Conservation (phyloP, 768 basidiomycete species). For the Crassisporium funariophilum region DNA sequence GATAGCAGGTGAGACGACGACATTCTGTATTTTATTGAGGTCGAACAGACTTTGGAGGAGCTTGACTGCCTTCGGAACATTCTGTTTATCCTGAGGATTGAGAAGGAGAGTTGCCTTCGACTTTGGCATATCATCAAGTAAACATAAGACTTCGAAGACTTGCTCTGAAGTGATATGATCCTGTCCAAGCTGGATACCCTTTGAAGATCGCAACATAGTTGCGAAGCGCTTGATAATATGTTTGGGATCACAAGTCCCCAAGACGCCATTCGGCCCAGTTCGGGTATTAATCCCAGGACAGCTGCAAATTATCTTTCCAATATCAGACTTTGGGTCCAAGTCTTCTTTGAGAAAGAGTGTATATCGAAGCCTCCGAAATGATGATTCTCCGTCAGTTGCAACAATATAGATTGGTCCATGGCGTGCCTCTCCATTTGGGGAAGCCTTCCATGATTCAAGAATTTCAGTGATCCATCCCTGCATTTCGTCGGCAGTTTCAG, state of each 20-base stretch:
- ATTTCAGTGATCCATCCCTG: slow-evolving; percentile 16
- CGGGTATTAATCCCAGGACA: slow-evolving; percentile 24
- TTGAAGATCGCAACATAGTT: slow-evolving; percentile 20
- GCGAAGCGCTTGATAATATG: slow-evolving; percentile 32
- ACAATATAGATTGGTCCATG: slow-evolving; percentile 26
- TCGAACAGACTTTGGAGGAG: slow-evolving; percentile 17
- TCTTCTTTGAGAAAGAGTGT: slow-evolving; percentile 12
- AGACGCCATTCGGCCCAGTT: slow-evolving; percentile 17
- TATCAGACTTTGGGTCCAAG: slow-evolving; percentile 8
- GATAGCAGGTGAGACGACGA: slow-evolving; percentile 3
- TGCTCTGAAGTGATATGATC: slow-evolving; percentile 7
- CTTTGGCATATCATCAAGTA: too few species aligned
- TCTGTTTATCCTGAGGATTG: slow-evolving; percentile 34
- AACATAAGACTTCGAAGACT: too few species aligned
- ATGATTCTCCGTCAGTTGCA: slow-evolving; percentile 31
- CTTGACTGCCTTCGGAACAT: too few species aligned
- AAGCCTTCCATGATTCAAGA: slow-evolving; percentile 14
- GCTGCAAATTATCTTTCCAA: slow-evolving; percentile 15
- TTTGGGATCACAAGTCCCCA: slow-evolving; percentile 29
- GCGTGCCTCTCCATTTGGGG: slow-evolving; percentile 18
- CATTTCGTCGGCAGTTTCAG: slow-evolving; percentile 16
- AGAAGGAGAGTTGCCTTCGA: too few species aligned
- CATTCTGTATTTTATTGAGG: neutral
- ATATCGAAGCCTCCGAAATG: slow-evolving; percentile 23
- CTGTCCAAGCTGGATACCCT: slow-evolving; percentile 18